A percentile compares a stretch with the other conserved stretches of the same genome.
These are phyloP conservation scores for Gossypium davidsonii DNA, from an alignment of 441 rosid species.

Conservation along the genomic window DNA sequence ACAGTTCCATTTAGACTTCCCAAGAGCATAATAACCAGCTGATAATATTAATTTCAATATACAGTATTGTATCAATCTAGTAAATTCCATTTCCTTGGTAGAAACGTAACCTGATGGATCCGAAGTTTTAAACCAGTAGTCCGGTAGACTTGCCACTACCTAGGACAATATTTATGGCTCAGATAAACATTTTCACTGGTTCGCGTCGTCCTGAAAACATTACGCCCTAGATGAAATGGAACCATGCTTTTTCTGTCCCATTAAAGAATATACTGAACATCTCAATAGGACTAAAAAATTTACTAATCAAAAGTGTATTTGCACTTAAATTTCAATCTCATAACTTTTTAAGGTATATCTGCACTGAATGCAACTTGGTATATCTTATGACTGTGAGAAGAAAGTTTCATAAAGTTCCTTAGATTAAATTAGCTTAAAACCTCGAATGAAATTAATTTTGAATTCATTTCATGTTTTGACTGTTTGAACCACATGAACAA, in stretches of 20 bases:
- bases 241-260: not conserved
- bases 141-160: not conserved
- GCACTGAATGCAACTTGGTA: conserved; percentile 2
- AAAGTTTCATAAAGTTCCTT: not conserved
- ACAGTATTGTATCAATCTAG: not conserved
- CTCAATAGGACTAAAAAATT: not conserved
- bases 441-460: not conserved
- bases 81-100: not conserved
- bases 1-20: not conserved
- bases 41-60: not conserved
- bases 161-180: not conserved
- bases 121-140: not conserved
- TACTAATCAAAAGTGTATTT: not conserved
- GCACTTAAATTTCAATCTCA: not conserved
- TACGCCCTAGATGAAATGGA: not conserved
- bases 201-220: not conserved
- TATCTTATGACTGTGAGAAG: not conserved
- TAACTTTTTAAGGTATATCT: not conserved
- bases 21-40: not conserved
- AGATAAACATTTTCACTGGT: not conserved
- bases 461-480: not conserved
- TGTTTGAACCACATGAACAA: not conserved
- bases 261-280: not conserved
- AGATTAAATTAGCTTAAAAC: not conserved
- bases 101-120: not conserved